Evolutionary conservation across 2,329 filamentous ascomycete species (phyloP).

Genomic region (Penicillium sp.): DNA sequence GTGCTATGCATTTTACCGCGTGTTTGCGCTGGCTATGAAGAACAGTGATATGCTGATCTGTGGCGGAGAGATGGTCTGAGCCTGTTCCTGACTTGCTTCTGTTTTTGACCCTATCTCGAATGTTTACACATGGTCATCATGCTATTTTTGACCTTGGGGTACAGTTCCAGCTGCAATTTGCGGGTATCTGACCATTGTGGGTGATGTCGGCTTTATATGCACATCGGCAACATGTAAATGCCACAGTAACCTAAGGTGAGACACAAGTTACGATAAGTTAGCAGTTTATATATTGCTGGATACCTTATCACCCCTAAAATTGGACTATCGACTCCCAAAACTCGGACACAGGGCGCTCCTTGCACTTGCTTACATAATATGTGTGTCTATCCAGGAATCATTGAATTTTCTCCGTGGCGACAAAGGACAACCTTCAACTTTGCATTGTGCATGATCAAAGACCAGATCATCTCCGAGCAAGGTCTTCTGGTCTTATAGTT

Average conservation of each 20-base stretch:
- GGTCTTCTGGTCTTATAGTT: not conserved
- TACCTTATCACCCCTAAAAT: too few species aligned
- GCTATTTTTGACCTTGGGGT: not conserved
- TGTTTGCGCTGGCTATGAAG: not conserved
- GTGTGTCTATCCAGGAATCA: conserved; percentile 8
- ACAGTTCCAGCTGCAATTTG: too few species aligned
- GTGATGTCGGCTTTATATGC: too few species aligned
- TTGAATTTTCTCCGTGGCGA: conserved; percentile 21
- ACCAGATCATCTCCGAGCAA: not conserved
- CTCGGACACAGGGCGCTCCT: not conserved
- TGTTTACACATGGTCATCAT: not conserved
- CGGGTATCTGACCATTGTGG: too few species aligned
- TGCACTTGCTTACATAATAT: conserved; percentile 13
- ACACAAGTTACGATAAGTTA: too few species aligned
- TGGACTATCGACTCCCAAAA: not conserved
- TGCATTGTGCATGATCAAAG: not conserved
- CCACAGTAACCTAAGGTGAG: too few species aligned
- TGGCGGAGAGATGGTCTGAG: not conserved
- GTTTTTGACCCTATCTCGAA: not conserved
- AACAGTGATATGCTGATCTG: not conserved
- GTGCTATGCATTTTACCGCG: conserved; percentile 6
- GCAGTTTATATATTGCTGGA: too few species aligned
- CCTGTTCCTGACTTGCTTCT: not conserved
- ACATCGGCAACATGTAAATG: too few species aligned
- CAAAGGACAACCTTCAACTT: conserved; percentile 1